These are phyloP conservation scores for Cladosporium velox DNA, from an alignment of 2,329 filamentous ascomycete genomes.

Conservation along the genomic window DNA sequence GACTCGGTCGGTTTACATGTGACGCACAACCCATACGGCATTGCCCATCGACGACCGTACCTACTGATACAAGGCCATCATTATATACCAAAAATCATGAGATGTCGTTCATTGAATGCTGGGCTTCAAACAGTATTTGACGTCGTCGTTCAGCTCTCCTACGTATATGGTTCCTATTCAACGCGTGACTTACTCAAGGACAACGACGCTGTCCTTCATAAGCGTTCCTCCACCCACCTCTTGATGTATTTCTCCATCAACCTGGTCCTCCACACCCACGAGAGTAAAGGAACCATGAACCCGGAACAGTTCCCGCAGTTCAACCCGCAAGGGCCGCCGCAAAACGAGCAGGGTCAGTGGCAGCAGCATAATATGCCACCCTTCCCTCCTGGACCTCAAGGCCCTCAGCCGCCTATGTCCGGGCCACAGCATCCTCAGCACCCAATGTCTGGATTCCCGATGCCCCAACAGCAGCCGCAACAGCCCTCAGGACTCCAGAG, in stretches of 20 bases:
- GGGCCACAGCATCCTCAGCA: neutral
- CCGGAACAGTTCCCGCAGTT: neutral
- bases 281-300: neutral
- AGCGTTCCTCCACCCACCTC: neutral
- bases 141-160: neutral
- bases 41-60: neutral
- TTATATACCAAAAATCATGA: neutral
- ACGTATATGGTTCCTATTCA: neutral
- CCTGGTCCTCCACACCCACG: neutral
- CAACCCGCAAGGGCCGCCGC: neutral
- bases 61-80: neutral
- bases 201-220: neutral
- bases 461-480: neutral
- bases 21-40: neutral
- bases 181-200: neutral
- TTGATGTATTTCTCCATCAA: neutral
- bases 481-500: neutral
- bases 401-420: neutral
- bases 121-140: neutral
- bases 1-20: neutral
- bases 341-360: neutral
- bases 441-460: neutral
- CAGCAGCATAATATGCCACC: too few relatives aligned
- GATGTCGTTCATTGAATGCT: neutral
- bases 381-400: neutral